A percentile compares a stretch with the other conserved stretches of the same genome.
phyloP scores from a whole-genome alignment of 352 stramenopile species.

The Phytophthora cactorum region DNA sequence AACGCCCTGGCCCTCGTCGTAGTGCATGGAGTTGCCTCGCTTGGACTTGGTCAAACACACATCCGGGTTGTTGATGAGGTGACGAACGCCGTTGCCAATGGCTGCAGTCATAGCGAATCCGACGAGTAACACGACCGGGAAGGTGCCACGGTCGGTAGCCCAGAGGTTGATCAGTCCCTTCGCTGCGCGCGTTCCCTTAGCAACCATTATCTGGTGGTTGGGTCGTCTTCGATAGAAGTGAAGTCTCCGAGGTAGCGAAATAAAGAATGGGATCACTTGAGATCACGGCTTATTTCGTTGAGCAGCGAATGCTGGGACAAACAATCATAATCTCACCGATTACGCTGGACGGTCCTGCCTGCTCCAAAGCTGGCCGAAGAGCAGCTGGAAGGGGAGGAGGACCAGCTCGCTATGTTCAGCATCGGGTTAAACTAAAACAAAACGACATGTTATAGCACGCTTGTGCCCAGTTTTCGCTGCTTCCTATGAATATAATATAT shows the following conservation, averaged over 20 bases:
- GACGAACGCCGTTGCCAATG: slow-evolving; percentile 24
- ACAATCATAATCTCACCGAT: not conserved
- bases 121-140: slow-evolving; percentile 35
- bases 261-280: too few species aligned
- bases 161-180: slow-evolving; percentile 56
- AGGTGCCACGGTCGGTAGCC: slow-evolving; percentile 51
- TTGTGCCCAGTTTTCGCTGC: too few species aligned
- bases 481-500: too few species aligned
- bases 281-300: too few species aligned
- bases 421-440: slow-evolving; percentile 1
- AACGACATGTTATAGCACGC: not conserved
- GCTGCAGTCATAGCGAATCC: slow-evolving; percentile 19
- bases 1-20: slow-evolving; percentile 37
- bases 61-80: slow-evolving; percentile 45
- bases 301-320: not conserved
- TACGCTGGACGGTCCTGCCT: too few species aligned
- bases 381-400: not conserved
- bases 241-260: not conserved
- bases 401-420: slow-evolving; percentile 7
- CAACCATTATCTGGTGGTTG: slow-evolving; percentile 4
- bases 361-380: slow-evolving; percentile 5
- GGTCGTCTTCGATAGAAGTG: not conserved
- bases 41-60: slow-evolving; percentile 53
- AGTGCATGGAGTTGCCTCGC: slow-evolving; percentile 49
- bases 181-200: slow-evolving; percentile 31